A percentile compares a stretch with the other conserved stretches of the same genome.
Conservation (phyloP, 2,329 filamentous ascomycete genomes). For the Magnaporthales sp. region DNA sequence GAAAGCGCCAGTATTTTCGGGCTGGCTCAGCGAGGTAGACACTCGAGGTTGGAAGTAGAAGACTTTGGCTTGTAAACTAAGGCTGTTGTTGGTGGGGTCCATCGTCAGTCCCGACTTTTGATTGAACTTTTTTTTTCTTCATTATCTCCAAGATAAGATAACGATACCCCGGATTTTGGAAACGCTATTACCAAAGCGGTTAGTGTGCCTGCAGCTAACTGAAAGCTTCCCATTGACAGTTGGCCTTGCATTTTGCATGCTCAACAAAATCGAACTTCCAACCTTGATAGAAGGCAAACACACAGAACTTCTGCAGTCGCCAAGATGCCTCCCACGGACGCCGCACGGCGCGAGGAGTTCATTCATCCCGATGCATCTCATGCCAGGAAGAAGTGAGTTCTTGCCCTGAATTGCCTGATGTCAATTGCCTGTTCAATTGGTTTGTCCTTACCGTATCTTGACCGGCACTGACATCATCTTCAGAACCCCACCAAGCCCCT, state of each 20-base stretch:
- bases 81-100: background rate
- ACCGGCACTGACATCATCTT: constrained; percentile 6
- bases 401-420: background rate
- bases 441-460: background rate
- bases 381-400: constrained; percentile 40
- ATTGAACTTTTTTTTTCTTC: background rate
- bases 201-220: background rate
- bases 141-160: background rate
- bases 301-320: background rate
- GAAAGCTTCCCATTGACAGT: background rate
- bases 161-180: background rate
- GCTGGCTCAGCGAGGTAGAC: background rate
- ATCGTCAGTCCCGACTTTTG: background rate
- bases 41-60: background rate
- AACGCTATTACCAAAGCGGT: background rate
- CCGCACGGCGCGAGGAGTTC: constrained; percentile 24
- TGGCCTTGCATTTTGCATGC: background rate
- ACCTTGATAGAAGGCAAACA: background rate
- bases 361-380: constrained; percentile 40
- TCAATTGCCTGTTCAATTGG: background rate
- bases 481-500: constrained; percentile 40
- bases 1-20: background rate
- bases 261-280: background rate
- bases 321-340: constrained; percentile 30
- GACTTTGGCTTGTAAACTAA: background rate